These are phyloP conservation scores for Pholiota adiposa DNA, from an alignment of 1,284 basidiomycete species.

Conservation along the genomic window DNA sequence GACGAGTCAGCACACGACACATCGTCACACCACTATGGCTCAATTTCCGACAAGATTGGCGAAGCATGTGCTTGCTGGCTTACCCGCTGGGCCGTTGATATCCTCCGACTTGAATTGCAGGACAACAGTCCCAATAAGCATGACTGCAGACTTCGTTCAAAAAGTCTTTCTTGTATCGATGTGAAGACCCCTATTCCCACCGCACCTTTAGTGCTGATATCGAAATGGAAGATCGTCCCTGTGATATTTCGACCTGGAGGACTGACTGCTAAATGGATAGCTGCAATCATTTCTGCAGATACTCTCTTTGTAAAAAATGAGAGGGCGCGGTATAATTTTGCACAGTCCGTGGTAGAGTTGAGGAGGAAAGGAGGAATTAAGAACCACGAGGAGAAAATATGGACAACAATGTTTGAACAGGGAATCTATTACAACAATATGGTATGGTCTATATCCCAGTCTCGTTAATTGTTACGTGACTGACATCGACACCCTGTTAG, in stretches of 20 bases:
- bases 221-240: not conserved
- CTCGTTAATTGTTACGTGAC: constrained; percentile 18
- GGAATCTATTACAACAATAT: constrained; percentile 92
- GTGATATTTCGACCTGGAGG: constrained; percentile 74
- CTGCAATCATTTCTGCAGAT: constrained; percentile 79
- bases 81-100: constrained; percentile 82
- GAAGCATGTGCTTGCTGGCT: constrained; percentile 91
- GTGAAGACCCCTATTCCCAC: not conserved
- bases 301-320: constrained; percentile 83
- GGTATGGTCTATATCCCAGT: constrained; percentile 50
- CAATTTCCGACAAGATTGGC: constrained; percentile 87
- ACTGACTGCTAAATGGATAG: constrained; percentile 72
- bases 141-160: constrained; percentile 28
- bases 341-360: constrained; percentile 77
- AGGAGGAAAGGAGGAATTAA: constrained; percentile 52
- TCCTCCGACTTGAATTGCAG: constrained; percentile 70
- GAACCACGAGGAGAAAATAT: constrained; percentile 65
- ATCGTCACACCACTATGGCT: constrained; percentile 72
- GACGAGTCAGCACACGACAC: constrained; percentile 15
- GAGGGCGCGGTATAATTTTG: constrained; percentile 81
- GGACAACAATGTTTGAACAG: constrained; percentile 73
- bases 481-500: constrained; percentile 42
- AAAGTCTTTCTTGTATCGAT: constrained; percentile 24
- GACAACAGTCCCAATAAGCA: constrained; percentile 21
- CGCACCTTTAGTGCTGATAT: not conserved